phyloP scores from a whole-genome alignment of 768 basidiomycete species.

The Agaricus sinodeliciosus region DNA sequence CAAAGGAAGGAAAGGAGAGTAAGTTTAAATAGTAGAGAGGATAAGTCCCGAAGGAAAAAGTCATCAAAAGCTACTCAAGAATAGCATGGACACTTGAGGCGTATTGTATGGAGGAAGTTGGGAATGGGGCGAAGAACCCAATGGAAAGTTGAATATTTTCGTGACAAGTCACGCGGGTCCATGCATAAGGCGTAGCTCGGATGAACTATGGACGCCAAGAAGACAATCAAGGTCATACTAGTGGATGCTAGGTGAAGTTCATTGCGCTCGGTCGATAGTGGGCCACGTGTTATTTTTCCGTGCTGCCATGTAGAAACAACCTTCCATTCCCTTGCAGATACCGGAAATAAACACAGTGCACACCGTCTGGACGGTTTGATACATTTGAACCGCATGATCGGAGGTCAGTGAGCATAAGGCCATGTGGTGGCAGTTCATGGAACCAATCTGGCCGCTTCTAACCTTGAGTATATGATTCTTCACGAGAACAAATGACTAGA shows the following conservation, averaged over 20 bases:
- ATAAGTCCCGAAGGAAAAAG: neutral
- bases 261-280: too few species aligned
- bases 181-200: neutral
- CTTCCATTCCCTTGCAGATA: too few species aligned
- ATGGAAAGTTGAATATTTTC: neutral
- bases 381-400: too few species aligned
- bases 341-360: too few species aligned
- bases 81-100: neutral
- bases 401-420: too few species aligned
- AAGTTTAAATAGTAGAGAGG: neutral
- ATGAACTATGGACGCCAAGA: neutral
- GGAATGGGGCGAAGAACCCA: neutral
- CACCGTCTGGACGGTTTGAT: too few species aligned
- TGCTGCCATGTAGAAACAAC: too few species aligned
- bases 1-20: neutral
- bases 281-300: too few species aligned
- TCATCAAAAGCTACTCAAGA: neutral
- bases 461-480: neutral
- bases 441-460: neutral
- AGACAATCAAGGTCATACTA: too few species aligned
- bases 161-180: neutral
- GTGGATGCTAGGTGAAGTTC: too few species aligned
- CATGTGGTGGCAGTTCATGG: too few species aligned
- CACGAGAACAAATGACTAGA: too few species aligned
- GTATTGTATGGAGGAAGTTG: neutral